phyloP scores from a whole-genome alignment of 1,284 basidiomycete genomes.

The Pseudozyma pruni region DNA sequence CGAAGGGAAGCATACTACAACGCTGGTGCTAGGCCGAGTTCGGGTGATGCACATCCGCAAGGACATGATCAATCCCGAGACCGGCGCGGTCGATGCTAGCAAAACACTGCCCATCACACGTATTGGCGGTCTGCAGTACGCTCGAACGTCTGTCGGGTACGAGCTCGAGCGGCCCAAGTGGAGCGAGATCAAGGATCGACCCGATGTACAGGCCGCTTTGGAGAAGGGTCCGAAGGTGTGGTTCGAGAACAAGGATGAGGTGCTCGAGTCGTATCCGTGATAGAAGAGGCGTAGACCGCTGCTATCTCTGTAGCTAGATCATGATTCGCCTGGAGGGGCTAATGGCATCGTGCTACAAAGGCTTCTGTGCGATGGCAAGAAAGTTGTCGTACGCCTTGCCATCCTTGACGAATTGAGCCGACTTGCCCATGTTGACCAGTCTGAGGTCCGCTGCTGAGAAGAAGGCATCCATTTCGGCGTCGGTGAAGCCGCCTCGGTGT shows the following conservation, averaged over 20 bases:
- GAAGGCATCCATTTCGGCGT: constrained; percentile 34
- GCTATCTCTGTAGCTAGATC: background rate
- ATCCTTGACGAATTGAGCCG: constrained; percentile 30
- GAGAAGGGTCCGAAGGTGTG: constrained; percentile 25
- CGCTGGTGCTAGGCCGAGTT: constrained; percentile 51
- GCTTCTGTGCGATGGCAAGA: constrained; percentile 38
- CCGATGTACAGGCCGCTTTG: constrained; percentile 42
- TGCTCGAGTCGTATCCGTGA: constrained; percentile 38
- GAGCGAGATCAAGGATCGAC: constrained; percentile 32
- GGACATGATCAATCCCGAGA: constrained; percentile 49
- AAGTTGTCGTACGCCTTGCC: constrained; percentile 39
- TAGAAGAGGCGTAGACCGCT: background rate
- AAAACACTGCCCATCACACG: constrained; percentile 52
- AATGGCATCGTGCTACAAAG: constrained; percentile 11
- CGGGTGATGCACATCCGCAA: constrained; percentile 53
- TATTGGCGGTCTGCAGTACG: constrained; percentile 54
- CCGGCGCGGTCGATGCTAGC: constrained; percentile 43
- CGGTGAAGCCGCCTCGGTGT: constrained; percentile 36
- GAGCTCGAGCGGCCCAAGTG: constrained; percentile 54
- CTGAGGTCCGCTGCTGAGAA: constrained; percentile 32
- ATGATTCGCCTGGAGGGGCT: too few relatives aligned
- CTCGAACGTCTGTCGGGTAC: constrained; percentile 37
- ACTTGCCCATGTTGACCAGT: constrained; percentile 39
- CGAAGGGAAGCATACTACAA: constrained; percentile 54
- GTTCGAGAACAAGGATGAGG: constrained; percentile 41